A percentile compares a stretch with the other conserved stretches of the same genome.
Conservation (phyloP, 1,284 basidiomycete species). For the Tremellales sp. region DNA sequence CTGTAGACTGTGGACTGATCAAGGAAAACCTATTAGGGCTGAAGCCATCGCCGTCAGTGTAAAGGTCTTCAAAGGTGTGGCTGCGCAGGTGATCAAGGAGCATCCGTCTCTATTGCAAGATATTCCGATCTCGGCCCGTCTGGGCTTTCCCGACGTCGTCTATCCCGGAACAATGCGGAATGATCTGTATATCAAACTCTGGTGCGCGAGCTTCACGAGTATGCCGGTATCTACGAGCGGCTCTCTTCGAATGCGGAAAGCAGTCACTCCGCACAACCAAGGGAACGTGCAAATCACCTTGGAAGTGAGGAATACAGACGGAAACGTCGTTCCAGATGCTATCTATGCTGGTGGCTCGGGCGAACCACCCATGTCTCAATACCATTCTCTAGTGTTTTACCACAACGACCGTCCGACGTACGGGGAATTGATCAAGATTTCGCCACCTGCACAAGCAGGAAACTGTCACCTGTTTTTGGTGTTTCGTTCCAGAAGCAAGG, state of each 20-base stretch:
- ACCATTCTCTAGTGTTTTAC: slow-evolving; percentile 84
- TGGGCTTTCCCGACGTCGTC: slow-evolving; percentile 97
- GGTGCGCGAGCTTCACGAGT: slow-evolving; percentile 76
- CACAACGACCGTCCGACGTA: slow-evolving; percentile 82
- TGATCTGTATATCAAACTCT: slow-evolving; percentile 90
- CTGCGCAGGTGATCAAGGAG: slow-evolving; percentile 69
- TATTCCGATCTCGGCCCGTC: slow-evolving; percentile 72
- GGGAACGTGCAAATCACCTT: slow-evolving; percentile 82
- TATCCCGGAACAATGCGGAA: slow-evolving; percentile 90
- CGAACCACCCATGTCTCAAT: slow-evolving; percentile 72
- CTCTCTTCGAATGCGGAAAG: slow-evolving; percentile 41
- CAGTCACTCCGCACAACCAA: slow-evolving; percentile 24
- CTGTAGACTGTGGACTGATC: slow-evolving; percentile 3
- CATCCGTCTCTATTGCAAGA: slow-evolving; percentile 83
- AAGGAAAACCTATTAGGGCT: slow-evolving; percentile 55
- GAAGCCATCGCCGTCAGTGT: slow-evolving; percentile 84
- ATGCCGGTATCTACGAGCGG: slow-evolving; percentile 49
- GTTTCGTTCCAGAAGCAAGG: slow-evolving; percentile 68
- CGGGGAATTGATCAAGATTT: slow-evolving; percentile 88
- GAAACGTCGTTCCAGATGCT: slow-evolving; percentile 62
- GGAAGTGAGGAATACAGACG: slow-evolving; percentile 76
- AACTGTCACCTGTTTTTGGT: slow-evolving; percentile 92
- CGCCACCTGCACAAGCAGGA: slow-evolving; percentile 64
- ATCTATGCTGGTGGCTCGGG: slow-evolving; percentile 81
- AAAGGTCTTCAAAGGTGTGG: slow-evolving; percentile 81